Base-by-base conservation (phyloP, 2,329 filamentous ascomycete species). In the Elsinoe australis region DNA sequence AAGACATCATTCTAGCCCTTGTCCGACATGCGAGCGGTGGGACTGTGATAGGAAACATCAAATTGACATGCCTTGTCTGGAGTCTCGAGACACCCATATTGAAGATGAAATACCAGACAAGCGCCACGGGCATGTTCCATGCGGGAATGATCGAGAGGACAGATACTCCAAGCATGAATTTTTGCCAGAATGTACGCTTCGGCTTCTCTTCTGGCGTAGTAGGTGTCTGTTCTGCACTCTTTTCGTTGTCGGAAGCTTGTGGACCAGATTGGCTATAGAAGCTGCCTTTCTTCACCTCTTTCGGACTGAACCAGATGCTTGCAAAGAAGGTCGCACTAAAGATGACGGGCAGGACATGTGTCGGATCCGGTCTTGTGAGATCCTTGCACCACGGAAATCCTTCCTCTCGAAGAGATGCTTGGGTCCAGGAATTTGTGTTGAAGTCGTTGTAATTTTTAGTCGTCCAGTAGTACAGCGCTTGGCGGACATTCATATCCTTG, bases 71-170 rank as follows among this genome's bases (percentile, higher is more conserved):
- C 12, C 32, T 17, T 24, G 33, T 48, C 22, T 48, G 45, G 15
- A 48, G 10, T 17, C 45, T 26, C 2, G 45, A 48, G n/a, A 48
- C 22, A 12, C 17, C 45, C 9, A 48, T 48, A 33, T 48, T 48
- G 45, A 26, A 31, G 33, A 48, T 48, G 45, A 38, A 48, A 31
- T 48, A 48, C 45, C 45, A 48, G 3, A 48, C 19, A n/a, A 48
- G 32, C 7, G 45, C 45, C 21, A 18, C 22, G n/a, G 45, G 45
- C 45, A 48, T 48, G 21, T 36, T 48, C 45, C 32, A 36, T 8
- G 45, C 45, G 5, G 45, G 45, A 12, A 48, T n/a, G 7, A 48
- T 31, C 15, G 45, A 48, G 19, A 48, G 5, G 12, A 28, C 32
- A 6, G 45, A 24, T 9, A 48, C 14, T 3, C 45, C 45, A n/a